These are phyloP conservation scores for Brassica balearica DNA, from an alignment of 441 rosid species.

Conservation along the genomic window DNA sequence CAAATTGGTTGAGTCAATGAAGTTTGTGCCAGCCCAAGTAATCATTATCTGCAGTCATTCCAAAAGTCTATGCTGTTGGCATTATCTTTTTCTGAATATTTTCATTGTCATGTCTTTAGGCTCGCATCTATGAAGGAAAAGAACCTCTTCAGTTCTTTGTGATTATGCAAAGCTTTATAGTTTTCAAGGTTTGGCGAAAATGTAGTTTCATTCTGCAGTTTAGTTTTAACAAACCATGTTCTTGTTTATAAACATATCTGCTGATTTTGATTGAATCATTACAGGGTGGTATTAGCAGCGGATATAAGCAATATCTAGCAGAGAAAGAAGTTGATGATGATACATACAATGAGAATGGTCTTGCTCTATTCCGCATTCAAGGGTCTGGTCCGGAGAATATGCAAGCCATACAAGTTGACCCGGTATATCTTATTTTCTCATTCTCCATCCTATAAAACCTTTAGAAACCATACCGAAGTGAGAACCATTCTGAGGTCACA, in stretches of 20 bases:
- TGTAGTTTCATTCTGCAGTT: conserved; percentile 18
- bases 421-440: conserved; percentile 45
- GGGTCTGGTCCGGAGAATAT: conserved; percentile 74
- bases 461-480: conserved; percentile 29
- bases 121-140: conserved; percentile 69
- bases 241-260: neutral
- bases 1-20: conserved; percentile 91
- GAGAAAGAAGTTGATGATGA: conserved; percentile 64
- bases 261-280: conserved; percentile 10
- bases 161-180: conserved; percentile 67
- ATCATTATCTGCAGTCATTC: conserved; percentile 36
- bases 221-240: conserved; percentile 13
- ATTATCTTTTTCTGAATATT: conserved; percentile 8
- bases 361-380: conserved; percentile 83
- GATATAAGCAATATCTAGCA: conserved; percentile 63
- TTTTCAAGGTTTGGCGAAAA: conserved; percentile 65
- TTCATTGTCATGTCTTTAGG: conserved; percentile 53
- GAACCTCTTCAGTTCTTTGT: conserved; percentile 80
- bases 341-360: conserved; percentile 62
- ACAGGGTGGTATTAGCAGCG: conserved; percentile 79
- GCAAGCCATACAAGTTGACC: conserved; percentile 95
- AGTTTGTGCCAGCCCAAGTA: conserved; percentile 87
- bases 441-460: neutral
- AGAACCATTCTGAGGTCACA: conserved; percentile 15
- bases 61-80: neutral